These are phyloP conservation scores for Pseudopyricularia javanii DNA, from an alignment of 2,329 filamentous ascomycete genomes.

Conservation along the genomic window DNA sequence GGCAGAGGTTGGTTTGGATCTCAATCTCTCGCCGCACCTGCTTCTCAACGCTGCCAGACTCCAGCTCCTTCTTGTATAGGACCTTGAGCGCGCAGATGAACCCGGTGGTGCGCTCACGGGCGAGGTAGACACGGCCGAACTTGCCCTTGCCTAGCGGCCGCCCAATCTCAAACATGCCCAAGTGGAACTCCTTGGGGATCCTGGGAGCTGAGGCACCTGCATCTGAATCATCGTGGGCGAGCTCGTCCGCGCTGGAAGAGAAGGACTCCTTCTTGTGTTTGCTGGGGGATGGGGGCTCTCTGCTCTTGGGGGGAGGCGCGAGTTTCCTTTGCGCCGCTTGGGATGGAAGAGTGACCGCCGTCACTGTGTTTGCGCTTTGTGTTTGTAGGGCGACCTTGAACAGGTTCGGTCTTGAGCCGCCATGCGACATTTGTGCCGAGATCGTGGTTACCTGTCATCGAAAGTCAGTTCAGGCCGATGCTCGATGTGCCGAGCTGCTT, in stretches of 20 bases:
- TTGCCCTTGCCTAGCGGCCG: conserved; percentile 79
- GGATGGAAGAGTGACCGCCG: conserved; percentile 56
- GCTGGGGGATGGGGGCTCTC: conserved; percentile 29
- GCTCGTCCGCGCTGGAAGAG: conserved; percentile 31
- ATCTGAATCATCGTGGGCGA: conserved; percentile 10
- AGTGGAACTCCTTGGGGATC: conserved; percentile 58
- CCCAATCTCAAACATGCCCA: conserved; percentile 91
- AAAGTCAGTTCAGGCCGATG: neutral
- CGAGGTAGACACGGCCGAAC: conserved; percentile 77
- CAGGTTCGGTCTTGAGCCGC: conserved; percentile 50
- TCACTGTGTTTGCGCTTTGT: conserved; percentile 54
- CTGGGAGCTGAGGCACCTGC: conserved; percentile 21
- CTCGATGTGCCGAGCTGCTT: conserved; percentile 15
- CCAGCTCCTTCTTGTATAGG: conserved; percentile 71
- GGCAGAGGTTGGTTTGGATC: conserved; percentile 76
- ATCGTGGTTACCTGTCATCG: conserved; percentile 22
- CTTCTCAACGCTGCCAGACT: conserved; percentile 69
- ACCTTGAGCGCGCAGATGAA: conserved; percentile 84
- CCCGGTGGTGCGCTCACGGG: conserved; percentile 63
- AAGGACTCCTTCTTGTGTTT: conserved; percentile 12
- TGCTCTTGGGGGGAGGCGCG: conserved; percentile 11
- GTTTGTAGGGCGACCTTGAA: conserved; percentile 78
- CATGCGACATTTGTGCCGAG: conserved; percentile 27
- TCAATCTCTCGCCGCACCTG: conserved; percentile 81
- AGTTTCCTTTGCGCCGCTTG: conserved; percentile 47